Base-by-base conservation (phyloP, 2,329 filamentous ascomycete species). In the Acephala macrosclerotiorum region DNA sequence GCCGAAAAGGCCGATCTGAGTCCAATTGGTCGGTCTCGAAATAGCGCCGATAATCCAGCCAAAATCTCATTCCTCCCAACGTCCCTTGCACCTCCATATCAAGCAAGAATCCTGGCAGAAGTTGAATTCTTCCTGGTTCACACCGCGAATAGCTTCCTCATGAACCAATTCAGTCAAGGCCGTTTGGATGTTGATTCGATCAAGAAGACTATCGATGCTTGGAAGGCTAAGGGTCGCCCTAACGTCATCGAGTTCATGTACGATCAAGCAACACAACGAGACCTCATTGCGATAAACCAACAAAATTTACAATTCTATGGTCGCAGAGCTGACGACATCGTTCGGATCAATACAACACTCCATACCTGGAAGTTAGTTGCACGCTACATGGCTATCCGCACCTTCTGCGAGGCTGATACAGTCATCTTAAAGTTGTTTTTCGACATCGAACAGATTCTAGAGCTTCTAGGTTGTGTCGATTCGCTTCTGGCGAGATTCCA, bases 211-310 rank as follows among this genome's bases (percentile, higher is more conserved):
- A 70, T 72, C n/a, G 74, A 76, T 29, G 58, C 53, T 8, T 77
- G 83, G 83, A 76, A 74, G 36, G 76, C 77, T 1, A 83, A 82
- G 64, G 82, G 83, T 58, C 76, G 82, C 12, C 80, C 81, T 18
- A 77, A 78, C 47, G 82, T 85, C 25, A 75, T 80, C 9, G 81
- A 85, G 65, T 86, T 86, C 71, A 80, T 81, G 68, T 86, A 83
- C 69, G 83, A 85, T 71, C 81, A 84, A 72, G 73, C 74, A 22
- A 85, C 82, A 9, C 84, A 86, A 70, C 78, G 79, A 12, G 78
- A 81, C 22, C 73, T 86, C 5, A 79, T 86, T 63, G 69, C 77
- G 12, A 74, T 77, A 55, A 84, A 85, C 67, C 74, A 83, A 57
- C 75, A 79, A 18, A 79, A 74, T 7, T 76, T 86, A 66, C 73